phyloP scores from a whole-genome alignment of 352 stramenopile genomes.

The Globisporangium barbulae region DNA sequence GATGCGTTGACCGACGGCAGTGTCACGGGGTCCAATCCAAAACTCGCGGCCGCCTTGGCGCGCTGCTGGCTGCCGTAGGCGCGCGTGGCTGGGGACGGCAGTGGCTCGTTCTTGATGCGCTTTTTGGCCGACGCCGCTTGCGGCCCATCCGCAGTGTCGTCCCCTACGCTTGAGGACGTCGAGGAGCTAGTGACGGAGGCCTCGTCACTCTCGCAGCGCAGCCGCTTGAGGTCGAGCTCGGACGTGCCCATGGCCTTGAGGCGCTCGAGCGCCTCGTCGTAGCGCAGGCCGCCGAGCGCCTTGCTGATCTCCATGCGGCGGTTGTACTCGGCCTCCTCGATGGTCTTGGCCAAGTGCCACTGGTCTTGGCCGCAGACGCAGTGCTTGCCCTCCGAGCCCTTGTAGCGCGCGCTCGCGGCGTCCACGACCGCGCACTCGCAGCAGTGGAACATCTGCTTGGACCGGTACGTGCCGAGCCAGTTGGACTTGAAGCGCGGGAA shows the following conservation, averaged over 20 bases:
- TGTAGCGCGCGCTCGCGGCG: conserved; percentile 50
- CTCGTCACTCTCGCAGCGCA: conserved; percentile 38
- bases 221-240: conserved; percentile 53
- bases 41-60: conserved; percentile 5
- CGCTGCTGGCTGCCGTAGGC: conserved; percentile 21
- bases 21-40: conserved; percentile 15
- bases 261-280: conserved; percentile 71
- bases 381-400: conserved; percentile 78
- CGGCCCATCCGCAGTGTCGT: conserved; percentile 1
- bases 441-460: conserved; percentile 84
- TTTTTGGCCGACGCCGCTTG: conserved; percentile 2
- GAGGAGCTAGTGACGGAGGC: conserved; percentile 22
- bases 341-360: conserved; percentile 79
- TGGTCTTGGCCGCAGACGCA: conserved; percentile 77
- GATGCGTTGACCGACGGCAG: neutral
- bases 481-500: conserved; percentile 89
- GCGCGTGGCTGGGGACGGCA: conserved; percentile 23
- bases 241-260: conserved; percentile 58
- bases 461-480: conserved; percentile 82
- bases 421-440: conserved; percentile 74
- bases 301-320: conserved; percentile 83
- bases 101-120: conserved; percentile 21
- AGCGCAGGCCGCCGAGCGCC: conserved; percentile 72
- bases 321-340: conserved; percentile 84
- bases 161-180: conserved; percentile 13